A percentile compares a stretch with the other conserved stretches of the same genome.
Evolutionary conservation across 2,329 filamentous ascomycete species (phyloP).

Genomic region (Colletotrichum sp.): DNA sequence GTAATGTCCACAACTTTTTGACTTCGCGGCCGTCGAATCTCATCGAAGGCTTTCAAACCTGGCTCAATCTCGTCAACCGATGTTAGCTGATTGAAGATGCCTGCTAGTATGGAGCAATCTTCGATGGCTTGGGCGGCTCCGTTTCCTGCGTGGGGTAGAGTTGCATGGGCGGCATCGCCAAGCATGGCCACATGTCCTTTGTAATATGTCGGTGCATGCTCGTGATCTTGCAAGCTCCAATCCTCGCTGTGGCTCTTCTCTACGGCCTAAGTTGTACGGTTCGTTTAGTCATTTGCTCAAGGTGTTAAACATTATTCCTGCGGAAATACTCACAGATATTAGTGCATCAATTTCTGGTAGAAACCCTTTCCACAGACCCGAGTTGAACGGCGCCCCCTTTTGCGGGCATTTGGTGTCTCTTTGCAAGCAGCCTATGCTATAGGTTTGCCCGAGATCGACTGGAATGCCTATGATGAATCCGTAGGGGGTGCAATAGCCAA

Average conservation of each 20-base stretch:
- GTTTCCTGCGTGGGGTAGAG: not conserved
- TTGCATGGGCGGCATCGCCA: not conserved
- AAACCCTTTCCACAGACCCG: not conserved
- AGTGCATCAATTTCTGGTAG: not conserved
- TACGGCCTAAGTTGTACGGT: no score
- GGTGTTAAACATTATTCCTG: no score
- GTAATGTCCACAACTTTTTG: not conserved
- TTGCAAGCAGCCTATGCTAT: not conserved
- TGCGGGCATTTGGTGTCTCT: not conserved
- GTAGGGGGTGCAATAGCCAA: not conserved
- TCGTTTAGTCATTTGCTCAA: no score
- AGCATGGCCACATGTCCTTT: not conserved
- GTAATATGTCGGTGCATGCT: not conserved
- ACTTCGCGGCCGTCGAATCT: not conserved
- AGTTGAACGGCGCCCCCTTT: not conserved
- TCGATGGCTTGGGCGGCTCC: not conserved
- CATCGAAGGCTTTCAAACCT: not conserved
- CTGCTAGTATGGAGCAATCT: not conserved
- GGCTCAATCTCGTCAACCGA: not conserved
- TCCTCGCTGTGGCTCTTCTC: not conserved
- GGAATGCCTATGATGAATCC: not conserved
- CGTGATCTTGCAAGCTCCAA: not conserved
- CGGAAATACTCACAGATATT: not conserved
- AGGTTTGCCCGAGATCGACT: not conserved
- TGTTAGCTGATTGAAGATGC: not conserved